phyloP scores from a whole-genome alignment of 2,329 filamentous ascomycete species.

The Colletotrichum lupini region DNA sequence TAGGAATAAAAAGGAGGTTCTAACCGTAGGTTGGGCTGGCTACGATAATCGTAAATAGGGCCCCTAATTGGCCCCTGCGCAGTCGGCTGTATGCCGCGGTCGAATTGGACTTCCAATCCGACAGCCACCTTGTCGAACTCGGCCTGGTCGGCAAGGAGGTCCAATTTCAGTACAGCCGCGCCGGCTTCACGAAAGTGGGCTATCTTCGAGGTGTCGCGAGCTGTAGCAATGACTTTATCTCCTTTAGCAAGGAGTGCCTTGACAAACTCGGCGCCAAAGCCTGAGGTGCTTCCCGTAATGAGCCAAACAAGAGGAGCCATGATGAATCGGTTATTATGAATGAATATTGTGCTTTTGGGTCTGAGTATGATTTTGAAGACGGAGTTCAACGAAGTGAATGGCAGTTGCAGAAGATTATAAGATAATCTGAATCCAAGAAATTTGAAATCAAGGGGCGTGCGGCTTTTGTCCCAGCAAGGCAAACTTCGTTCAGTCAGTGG shows the following conservation, averaged over 20 bases:
- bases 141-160: background rate
- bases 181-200: slow-evolving; percentile 42
- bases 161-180: background rate
- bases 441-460: no score
- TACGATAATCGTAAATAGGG: no score
- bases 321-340: background rate
- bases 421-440: no score
- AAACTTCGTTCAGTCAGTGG: no score
- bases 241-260: slow-evolving; percentile 49
- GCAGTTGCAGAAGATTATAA: no score
- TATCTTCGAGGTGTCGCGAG: slow-evolving; percentile 50
- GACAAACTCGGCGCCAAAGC: slow-evolving; percentile 53
- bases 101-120: no score
- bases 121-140: slow-evolving; percentile 2
- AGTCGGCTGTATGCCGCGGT: no score
- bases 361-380: background rate
- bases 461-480: no score
- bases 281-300: slow-evolving; percentile 56
- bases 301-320: slow-evolving; percentile 43
- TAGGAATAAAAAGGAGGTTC: no score
- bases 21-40: no score
- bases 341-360: background rate
- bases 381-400: no score
- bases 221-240: slow-evolving; percentile 55
- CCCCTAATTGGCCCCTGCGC: no score